phyloP scores from a whole-genome alignment of 768 basidiomycete species.

The Xerocomellus amylosporus region DNA sequence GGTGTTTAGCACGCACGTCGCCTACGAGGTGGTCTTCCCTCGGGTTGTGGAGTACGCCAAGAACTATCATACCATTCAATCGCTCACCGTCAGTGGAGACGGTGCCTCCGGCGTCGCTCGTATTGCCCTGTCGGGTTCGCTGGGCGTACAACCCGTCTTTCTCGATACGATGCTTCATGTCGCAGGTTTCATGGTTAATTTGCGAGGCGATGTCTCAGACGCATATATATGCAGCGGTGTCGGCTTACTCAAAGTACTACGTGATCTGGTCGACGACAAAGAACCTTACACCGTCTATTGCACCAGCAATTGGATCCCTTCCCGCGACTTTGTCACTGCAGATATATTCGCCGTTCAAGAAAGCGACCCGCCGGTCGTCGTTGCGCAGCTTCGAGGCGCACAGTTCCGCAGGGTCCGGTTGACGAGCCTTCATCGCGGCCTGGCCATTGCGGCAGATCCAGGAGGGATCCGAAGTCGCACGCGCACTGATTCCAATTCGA shows the following conservation, averaged over 20 bases:
- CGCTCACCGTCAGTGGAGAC: slow-evolving; percentile 47
- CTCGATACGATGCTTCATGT: slow-evolving; percentile 66
- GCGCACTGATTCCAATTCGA: slow-evolving; percentile 30
- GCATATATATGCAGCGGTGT: slow-evolving; percentile 64
- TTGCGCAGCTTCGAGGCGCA: slow-evolving; percentile 57
- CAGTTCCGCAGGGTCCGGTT: slow-evolving; percentile 58
- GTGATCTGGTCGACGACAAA: slow-evolving; percentile 39
- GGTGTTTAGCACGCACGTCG: slow-evolving; percentile 51
- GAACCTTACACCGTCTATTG: slow-evolving; percentile 52
- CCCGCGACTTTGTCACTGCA: slow-evolving; percentile 45
- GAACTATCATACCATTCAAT: slow-evolving; percentile 56
- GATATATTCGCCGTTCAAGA: slow-evolving; percentile 51
- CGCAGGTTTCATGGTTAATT: slow-evolving; percentile 68
- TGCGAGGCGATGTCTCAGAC: slow-evolving; percentile 47
- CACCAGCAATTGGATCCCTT: slow-evolving; percentile 41
- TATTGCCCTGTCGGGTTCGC: slow-evolving; percentile 42
- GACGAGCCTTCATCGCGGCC: slow-evolving; percentile 44
- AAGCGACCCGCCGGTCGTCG: slow-evolving; percentile 37
- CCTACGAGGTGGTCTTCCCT: slow-evolving; percentile 67
- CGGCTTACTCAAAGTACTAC: slow-evolving; percentile 46
- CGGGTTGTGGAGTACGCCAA: slow-evolving; percentile 63
- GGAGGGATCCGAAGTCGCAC: slow-evolving; percentile 4
- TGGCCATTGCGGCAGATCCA: slow-evolving; percentile 36
- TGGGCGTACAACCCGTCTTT: slow-evolving; percentile 54
- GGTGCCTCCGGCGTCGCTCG: slow-evolving; percentile 52